Evolutionary conservation across 2,329 filamentous ascomycete species (phyloP).

Genomic region (Claviceps fusiformis): DNA sequence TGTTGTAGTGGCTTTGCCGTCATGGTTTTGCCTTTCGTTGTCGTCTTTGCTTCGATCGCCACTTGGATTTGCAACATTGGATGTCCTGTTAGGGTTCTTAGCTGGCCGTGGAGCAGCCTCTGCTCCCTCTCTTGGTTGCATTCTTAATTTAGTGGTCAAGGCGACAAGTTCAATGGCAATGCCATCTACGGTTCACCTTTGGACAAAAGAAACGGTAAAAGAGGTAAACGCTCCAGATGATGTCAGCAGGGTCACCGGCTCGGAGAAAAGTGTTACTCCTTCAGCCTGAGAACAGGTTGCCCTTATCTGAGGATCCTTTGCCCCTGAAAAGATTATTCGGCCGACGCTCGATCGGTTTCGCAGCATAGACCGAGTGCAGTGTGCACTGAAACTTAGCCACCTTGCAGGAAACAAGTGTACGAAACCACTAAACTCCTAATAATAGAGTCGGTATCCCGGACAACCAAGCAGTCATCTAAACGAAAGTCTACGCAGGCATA

Average conservation of each 20-base stretch:
- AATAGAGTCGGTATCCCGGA: not conserved
- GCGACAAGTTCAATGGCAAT: not conserved
- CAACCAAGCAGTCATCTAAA: not conserved
- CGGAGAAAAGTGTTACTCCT: not conserved
- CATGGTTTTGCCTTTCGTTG: not conserved
- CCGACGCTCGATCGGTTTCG: not conserved
- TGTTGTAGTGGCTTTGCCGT: slow-evolving; percentile 1
- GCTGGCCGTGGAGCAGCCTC: not conserved
- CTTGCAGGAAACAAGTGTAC: not conserved
- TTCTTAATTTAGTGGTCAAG: not conserved
- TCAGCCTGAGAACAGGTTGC: not conserved
- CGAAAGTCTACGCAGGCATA: not conserved
- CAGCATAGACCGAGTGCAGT: not conserved
- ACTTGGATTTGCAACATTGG: not conserved
- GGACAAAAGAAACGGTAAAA: not conserved
- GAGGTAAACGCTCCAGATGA: not conserved
- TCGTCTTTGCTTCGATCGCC: not conserved
- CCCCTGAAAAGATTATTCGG: too few species aligned
- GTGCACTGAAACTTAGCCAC: not conserved
- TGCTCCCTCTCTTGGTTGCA: not conserved
- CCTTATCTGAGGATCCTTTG: not conserved
- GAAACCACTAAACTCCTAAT: not conserved
- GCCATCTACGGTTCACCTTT: not conserved
- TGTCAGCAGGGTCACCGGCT: not conserved
- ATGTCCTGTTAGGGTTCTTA: not conserved